Percentiles rank a stretch among this genome's conserved stretches.
Conservation (phyloP, 345 rosid genomes). For the Euphorbia pulcherrima region DNA sequence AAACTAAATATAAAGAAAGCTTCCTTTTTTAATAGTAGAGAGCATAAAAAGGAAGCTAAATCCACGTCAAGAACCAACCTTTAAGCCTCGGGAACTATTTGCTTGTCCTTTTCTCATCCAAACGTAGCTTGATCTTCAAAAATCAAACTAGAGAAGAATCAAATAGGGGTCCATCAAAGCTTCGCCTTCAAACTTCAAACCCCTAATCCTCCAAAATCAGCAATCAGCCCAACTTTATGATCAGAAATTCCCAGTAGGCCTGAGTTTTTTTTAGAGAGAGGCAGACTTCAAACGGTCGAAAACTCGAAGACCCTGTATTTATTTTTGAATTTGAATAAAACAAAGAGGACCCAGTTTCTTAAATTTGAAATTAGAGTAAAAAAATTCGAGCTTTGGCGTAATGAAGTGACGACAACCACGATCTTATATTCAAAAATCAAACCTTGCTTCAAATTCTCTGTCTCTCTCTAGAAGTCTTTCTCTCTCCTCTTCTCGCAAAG, state of each 20-base stretch:
- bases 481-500: slow-evolving; percentile 23
- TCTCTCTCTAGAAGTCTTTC: slow-evolving; percentile 18
- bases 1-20: not conserved
- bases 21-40: slow-evolving; percentile 10
- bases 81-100: slow-evolving; percentile 40
- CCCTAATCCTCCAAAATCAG: slow-evolving; percentile 28
- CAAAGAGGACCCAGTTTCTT: slow-evolving; percentile 1
- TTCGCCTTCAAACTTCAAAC: slow-evolving; percentile 7
- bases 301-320: slow-evolving; percentile 23
- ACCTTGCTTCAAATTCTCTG: slow-evolving; percentile 13
- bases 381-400: slow-evolving; percentile 9
- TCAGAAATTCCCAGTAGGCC: slow-evolving; percentile 23
- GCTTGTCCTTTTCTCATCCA: slow-evolving; percentile 23
- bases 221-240: slow-evolving; percentile 18
- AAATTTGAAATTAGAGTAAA: slow-evolving; percentile 19
- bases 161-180: slow-evolving; percentile 11
- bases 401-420: slow-evolving; percentile 11
- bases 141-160: not conserved
- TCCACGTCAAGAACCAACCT: slow-evolving; percentile 44
- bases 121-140: slow-evolving; percentile 41
- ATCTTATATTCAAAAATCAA: slow-evolving; percentile 44
- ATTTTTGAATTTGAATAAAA: not conserved
- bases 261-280: slow-evolving; percentile 14
- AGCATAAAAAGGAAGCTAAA: slow-evolving; percentile 28
- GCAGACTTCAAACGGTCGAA: slow-evolving; percentile 31